phyloP scores from a whole-genome alignment of 2,329 filamentous ascomycete genomes.

The Macroventuria anomochaeta region DNA sequence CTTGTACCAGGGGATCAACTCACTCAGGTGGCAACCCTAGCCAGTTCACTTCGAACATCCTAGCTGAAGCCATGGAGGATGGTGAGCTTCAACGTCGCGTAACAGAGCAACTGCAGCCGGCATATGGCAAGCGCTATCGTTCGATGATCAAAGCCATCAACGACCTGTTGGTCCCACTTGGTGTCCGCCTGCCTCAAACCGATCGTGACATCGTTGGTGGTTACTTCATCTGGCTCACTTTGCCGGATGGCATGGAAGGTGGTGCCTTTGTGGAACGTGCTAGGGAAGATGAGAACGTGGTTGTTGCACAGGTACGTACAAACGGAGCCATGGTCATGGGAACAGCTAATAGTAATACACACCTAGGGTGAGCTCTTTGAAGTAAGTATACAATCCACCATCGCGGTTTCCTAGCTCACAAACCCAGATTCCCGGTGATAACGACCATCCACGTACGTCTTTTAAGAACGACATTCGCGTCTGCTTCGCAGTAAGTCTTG shows the following conservation, averaged over 20 bases:
- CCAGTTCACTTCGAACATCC: constrained; percentile 64
- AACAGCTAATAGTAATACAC: constrained; percentile 24
- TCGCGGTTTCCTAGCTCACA: constrained; percentile 18
- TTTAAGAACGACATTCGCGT: constrained; percentile 62
- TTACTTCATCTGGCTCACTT: constrained; percentile 82
- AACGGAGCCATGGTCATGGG: constrained; percentile 10
- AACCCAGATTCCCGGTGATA: constrained; percentile 52
- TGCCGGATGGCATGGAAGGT: constrained; percentile 63
- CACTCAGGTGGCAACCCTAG: constrained; percentile 66
- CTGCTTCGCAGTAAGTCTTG: constrained; percentile 40
- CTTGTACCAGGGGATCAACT: constrained; percentile 58
- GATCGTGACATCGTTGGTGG: constrained; percentile 69
- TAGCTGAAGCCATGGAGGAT: constrained; percentile 61
- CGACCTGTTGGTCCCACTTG: constrained; percentile 66
- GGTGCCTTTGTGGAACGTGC: constrained; percentile 64
- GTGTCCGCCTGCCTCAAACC: constrained; percentile 58
- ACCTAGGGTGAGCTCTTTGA: constrained; percentile 72
- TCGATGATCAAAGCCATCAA: constrained; percentile 66
- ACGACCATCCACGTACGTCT: constrained; percentile 52
- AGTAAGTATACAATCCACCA: constrained; percentile 24
- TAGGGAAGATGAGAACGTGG: constrained; percentile 67
- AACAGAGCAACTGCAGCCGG: constrained; percentile 59
- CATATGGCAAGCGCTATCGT: constrained; percentile 61
- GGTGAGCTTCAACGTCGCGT: constrained; percentile 63
- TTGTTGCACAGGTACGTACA: constrained; percentile 62